These are phyloP conservation scores for Testicularia cyperi DNA, from an alignment of 1,284 basidiomycete species.

Conservation along the genomic window DNA sequence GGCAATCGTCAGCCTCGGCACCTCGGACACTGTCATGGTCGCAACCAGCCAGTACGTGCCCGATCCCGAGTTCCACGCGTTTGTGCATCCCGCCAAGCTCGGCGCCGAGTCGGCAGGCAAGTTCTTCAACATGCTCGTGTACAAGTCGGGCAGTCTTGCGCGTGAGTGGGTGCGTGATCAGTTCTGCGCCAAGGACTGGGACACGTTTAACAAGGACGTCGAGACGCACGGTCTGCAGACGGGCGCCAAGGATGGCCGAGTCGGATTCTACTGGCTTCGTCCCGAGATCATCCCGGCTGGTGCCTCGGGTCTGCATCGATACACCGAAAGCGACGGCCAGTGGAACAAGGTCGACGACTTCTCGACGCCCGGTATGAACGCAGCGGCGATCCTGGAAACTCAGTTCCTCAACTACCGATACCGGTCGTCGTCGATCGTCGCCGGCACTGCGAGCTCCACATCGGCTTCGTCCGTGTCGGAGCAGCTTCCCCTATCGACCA, in stretches of 20 bases:
- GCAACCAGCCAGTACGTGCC: slow-evolving; percentile 64
- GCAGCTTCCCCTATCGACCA: slow-evolving; percentile 64
- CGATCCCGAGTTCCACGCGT: slow-evolving; percentile 63
- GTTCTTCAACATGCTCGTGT: slow-evolving; percentile 64
- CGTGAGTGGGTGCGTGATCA: slow-evolving; percentile 76
- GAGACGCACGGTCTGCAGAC: slow-evolving; percentile 44
- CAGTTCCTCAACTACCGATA: slow-evolving; percentile 79
- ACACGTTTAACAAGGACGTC: slow-evolving; percentile 71
- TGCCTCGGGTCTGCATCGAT: slow-evolving; percentile 71
- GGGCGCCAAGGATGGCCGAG: neutral
- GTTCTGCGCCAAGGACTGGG: slow-evolving; percentile 71
- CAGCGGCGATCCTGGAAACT: slow-evolving; percentile 80
- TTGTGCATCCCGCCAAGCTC: slow-evolving; percentile 62
- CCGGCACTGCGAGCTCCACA: slow-evolving; percentile 42
- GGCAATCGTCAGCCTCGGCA: slow-evolving; percentile 84
- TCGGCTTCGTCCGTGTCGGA: slow-evolving; percentile 4
- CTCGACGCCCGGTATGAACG: slow-evolving; percentile 65
- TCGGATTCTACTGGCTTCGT: slow-evolving; percentile 74
- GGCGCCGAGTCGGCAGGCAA: slow-evolving; percentile 2
- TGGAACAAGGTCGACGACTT: slow-evolving; percentile 50
- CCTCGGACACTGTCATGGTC: slow-evolving; percentile 82
- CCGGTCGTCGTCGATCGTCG: slow-evolving; percentile 71
- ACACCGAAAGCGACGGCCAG: slow-evolving; percentile 58
- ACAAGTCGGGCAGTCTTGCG: slow-evolving; percentile 61
- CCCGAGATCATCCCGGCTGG: slow-evolving; percentile 78